phyloP scores from a whole-genome alignment of 1,284 basidiomycete genomes.

The Trametes sp. region DNA sequence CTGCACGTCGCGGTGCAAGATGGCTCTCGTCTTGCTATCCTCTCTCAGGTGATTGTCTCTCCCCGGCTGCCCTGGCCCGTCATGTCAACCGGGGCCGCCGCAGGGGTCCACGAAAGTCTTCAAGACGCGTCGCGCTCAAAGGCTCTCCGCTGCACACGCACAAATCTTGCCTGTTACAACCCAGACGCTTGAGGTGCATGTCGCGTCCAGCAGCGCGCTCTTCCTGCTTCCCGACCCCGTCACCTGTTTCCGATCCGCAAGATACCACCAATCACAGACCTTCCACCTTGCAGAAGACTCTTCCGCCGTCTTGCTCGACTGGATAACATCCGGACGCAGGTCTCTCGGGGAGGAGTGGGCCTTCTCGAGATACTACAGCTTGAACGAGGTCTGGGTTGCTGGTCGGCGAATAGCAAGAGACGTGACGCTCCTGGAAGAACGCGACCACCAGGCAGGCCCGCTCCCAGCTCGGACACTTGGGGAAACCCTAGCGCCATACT shows the following conservation, averaged over 20 bases:
- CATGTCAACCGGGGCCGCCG: neutral
- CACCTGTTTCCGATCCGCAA: conserved; percentile 87
- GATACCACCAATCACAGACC: conserved; percentile 83
- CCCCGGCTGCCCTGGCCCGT: conserved; percentile 13
- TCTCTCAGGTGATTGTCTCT: conserved; percentile 75
- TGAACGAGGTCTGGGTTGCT: conserved; percentile 83
- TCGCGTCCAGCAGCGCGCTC: conserved; percentile 63
- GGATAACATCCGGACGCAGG: conserved; percentile 87
- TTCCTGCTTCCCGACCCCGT: conserved; percentile 91
- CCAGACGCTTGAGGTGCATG: conserved; percentile 64
- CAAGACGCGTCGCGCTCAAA: conserved; percentile 68
- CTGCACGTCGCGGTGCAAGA: conserved; percentile 70
- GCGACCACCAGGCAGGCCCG: conserved; percentile 16
- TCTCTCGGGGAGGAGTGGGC: conserved; percentile 88
- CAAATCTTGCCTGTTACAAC: conserved; percentile 37
- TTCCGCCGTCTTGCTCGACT: conserved; percentile 83
- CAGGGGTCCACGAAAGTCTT: conserved; percentile 96
- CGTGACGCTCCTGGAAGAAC: conserved; percentile 74
- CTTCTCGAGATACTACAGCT: conserved; percentile 85
- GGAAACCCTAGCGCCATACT: conserved; percentile 75
- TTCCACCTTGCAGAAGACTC: conserved; percentile 70
- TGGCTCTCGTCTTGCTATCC: conserved; percentile 65
- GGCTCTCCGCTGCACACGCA: conserved; percentile 31
- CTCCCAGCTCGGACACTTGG: conserved; percentile 58
- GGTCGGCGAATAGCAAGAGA: conserved; percentile 77